Base-by-base conservation (phyloP, 345 rosid species). In the Citrus sp. region DNA sequence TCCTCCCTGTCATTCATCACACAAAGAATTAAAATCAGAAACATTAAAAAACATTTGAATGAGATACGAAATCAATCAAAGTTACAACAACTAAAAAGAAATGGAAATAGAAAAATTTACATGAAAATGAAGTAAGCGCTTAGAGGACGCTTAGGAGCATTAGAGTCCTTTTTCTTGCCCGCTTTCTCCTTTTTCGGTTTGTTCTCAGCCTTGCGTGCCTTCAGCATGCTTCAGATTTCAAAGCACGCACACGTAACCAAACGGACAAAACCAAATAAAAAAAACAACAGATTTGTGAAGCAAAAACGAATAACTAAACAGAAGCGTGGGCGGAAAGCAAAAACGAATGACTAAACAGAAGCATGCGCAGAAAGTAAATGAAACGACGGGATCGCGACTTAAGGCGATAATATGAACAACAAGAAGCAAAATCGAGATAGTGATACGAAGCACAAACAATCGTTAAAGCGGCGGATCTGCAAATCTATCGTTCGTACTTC, bases 111-210 rank as follows among this genome's bases (percentile, higher is more conserved):
- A 0, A 35, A 25, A 42, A 40, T 58, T 80, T 37, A 83, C 79
- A 83, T 83, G 81, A 83, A 83, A 38, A 83, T 18, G n/a, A 83
- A 70, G 63, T 73, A 83, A 13, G 83, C 86, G 37, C 37, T 14
- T 6, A 79, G 30, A 64, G 86, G 83, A 73, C 81, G 86, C 74
- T 83, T 83, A 1, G 86, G 83, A 70, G 81, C 81, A 55, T 73
- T 59, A 38, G 86, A 51, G 59, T 77, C 86, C 60, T 83, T 83
- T 61, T 74, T 82, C 80, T 76, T 82, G 37, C 32, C 74, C 19
- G n/a, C 56, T 67, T 67, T 76, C 71, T 79, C 67, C 30, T 55
- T 77, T 1, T 38, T 38, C 24, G 46, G 49, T 35, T 75, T 75
- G 62, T 37, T 30, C 74, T 34, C 70, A 0, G 76, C 69, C 74